Evolutionary conservation across 2,329 filamentous ascomycete genomes (phyloP), one percentile per base, ranked within the genome.

Genomic region (Boeremia exigua): DNA sequence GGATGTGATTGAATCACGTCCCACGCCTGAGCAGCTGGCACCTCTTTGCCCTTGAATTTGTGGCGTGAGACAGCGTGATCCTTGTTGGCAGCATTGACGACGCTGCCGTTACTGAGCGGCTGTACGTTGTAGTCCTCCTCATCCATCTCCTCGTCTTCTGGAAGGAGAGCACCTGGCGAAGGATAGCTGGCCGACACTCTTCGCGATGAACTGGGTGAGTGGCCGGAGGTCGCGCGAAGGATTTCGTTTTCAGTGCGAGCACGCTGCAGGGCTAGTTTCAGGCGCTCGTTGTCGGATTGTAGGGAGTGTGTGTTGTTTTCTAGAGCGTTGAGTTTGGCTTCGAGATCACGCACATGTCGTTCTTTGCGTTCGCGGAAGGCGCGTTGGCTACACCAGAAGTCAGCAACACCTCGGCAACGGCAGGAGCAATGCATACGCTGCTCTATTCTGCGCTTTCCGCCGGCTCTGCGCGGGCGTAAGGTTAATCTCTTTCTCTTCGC

Each of bases 311-410:
- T 89, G 45, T 88, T 86, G 56, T 87, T 86, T 72, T 96, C 89
- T 29, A 97, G 86, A 44, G 81, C 83, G 45, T 86, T 88, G 27
- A 98, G 86, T 74, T 96, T 95, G 54, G 87, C 85, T 77, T 98
- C 93, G 23, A 98, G 87, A 58, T 98, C 92, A 74, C 93, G 93
- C 60, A 98, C 92, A 70, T 96, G 93, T 54, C 88, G 89, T 75
- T 98, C 94, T 77, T 98, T 98, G 65, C 94, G 89, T 77, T 98
- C 94, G 58, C 94, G 91, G 76, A 98, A 98, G 29, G 95, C 94
- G 67, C 94, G 89, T 82, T 98, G 95, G 43, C 94, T 97, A 62
- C 36, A n/a, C 12, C 27, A 15, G 25, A 23, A 48, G 57, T 55
- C 52, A 58, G 54, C 30, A 42, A 54, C 17, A n/a, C 19, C 40